Evolutionary conservation across 2,329 filamentous ascomycete genomes (phyloP), one percentile per base, ranked within the genome.

Genomic region (Decorospora gaudefroyi): DNA sequence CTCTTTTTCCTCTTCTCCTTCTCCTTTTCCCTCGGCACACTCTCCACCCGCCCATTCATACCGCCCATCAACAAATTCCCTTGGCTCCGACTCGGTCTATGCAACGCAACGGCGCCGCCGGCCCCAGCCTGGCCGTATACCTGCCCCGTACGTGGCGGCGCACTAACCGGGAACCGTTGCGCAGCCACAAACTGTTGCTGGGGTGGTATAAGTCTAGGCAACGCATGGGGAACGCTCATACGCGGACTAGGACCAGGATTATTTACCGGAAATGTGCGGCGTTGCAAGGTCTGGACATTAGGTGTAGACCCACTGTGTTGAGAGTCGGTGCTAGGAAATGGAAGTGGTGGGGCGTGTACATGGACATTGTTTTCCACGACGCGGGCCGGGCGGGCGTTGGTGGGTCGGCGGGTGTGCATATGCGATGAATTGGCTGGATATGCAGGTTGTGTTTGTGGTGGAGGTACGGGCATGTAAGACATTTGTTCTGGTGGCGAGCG

Each of bases 291-390:
- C 9, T n/a, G n/a, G n/a, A 53, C 42, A 13, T 53, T 53, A 1
- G 64, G 62, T 3, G 55, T 62, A 6, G 60, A 66, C n/a, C 57
- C 64, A 16, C 61, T 48, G 8, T 62, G 61, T 2, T 49, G 49
- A 2, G 38, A 35, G 2, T 41, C 34, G 1, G 50, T 41, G 22
- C 55, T 41, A 30, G 54, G 27, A 55, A 45, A 19, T 57, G 18
- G 4, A 57, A 10, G 0, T n/a, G 64, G 61, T 3, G 62, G 55
- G 4, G 57, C 51, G 6, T 59, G 56, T 0, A 62, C 42, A 10
- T 66, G 56, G 7, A 56, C 30, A 1, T 55, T 53, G 39, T 49
- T 60, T 32, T 56, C 58, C 22, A 57, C 46, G 3, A 42, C 38
- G n/a, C 55, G 47, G 12, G 52, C 51, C 6, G 36, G 4, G 6